phyloP scores from a whole-genome alignment of 2,329 filamentous ascomycete genomes.

The Penicillium glabrum region DNA sequence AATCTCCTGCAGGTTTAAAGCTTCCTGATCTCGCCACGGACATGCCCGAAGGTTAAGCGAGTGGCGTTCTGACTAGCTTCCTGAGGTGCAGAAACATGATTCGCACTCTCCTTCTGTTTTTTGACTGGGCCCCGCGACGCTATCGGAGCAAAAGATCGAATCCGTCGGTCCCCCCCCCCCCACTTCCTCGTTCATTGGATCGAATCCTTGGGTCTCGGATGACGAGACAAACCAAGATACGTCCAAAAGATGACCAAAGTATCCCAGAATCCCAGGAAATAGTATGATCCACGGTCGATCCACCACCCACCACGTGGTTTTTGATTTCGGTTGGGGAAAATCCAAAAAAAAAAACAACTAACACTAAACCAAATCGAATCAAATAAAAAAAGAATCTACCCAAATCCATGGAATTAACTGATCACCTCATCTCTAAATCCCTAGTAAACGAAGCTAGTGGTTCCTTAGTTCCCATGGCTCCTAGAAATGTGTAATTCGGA shows the following conservation, averaged over 20 bases:
- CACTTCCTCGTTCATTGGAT: background rate
- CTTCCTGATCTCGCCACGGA: constrained; percentile 12
- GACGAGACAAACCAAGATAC: background rate
- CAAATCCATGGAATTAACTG: background rate
- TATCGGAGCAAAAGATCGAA: background rate
- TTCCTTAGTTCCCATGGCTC: background rate
- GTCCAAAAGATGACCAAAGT: background rate
- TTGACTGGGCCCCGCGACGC: background rate
- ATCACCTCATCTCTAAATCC: background rate
- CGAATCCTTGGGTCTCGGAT: background rate
- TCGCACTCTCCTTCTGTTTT: constrained; percentile 5
- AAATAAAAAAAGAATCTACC: background rate
- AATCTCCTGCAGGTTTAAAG: background rate
- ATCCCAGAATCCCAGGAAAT: background rate
- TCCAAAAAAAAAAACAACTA: too few species aligned
- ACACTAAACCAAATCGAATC: too few species aligned
- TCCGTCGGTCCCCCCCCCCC: background rate
- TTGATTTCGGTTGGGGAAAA: background rate
- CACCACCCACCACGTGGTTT: constrained; percentile 2
- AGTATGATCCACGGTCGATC: constrained; percentile 2
- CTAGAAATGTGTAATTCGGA: background rate
- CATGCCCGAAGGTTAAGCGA: constrained; percentile 28
- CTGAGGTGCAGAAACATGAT: constrained; percentile 1
- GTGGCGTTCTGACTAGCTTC: constrained; percentile 19
- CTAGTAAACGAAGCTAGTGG: background rate